Conservation (phyloP, 306 rosid species). For the Alnus glutinosa region DNA sequence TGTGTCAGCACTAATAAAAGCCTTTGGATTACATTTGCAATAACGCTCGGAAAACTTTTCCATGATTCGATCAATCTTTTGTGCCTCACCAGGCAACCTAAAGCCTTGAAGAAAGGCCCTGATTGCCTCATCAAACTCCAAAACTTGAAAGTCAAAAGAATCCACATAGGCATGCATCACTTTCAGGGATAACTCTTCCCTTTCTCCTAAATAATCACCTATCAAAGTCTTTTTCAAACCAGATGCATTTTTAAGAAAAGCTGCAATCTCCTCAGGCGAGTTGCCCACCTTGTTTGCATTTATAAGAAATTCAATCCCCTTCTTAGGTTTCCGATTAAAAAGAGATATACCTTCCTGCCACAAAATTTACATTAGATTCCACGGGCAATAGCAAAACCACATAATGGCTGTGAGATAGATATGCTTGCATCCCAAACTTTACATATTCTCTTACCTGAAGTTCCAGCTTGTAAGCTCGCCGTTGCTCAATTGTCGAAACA, state of each 20-base stretch:
- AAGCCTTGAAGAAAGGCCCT: slow-evolving; percentile 90
- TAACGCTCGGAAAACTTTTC: slow-evolving; percentile 97
- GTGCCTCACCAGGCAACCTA: slow-evolving; percentile 99
- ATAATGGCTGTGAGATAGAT: slow-evolving; percentile 19
- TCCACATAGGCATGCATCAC: slow-evolving; percentile 97
- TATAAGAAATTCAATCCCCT: slow-evolving; percentile 96
- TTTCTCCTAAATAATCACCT: slow-evolving; percentile 97
- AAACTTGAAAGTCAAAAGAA: slow-evolving; percentile 85
- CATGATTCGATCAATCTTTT: slow-evolving; percentile 96
- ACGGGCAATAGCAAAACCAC: slow-evolving; percentile 19
- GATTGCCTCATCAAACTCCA: slow-evolving; percentile 98
- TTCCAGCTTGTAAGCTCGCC: slow-evolving; percentile 97
- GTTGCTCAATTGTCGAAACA: slow-evolving; percentile 84
- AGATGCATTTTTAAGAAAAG: slow-evolving; percentile 95
- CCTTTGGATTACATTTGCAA: slow-evolving; percentile 92
- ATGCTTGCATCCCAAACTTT: slow-evolving; percentile 25
- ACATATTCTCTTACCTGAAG: slow-evolving; percentile 69
- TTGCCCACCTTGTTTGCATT: slow-evolving; percentile 92
- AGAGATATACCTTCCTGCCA: slow-evolving; percentile 99
- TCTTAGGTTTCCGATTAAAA: slow-evolving; percentile 92
- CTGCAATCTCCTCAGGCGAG: slow-evolving; percentile 93
- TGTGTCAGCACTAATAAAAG: slow-evolving; percentile 95
- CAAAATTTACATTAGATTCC: slow-evolving; percentile 52
- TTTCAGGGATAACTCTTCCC: slow-evolving; percentile 91
- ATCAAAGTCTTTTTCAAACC: slow-evolving; percentile 88